Base-by-base conservation (phyloP, 139 green algal species). In the Monoraphidium neglectum region DNA sequence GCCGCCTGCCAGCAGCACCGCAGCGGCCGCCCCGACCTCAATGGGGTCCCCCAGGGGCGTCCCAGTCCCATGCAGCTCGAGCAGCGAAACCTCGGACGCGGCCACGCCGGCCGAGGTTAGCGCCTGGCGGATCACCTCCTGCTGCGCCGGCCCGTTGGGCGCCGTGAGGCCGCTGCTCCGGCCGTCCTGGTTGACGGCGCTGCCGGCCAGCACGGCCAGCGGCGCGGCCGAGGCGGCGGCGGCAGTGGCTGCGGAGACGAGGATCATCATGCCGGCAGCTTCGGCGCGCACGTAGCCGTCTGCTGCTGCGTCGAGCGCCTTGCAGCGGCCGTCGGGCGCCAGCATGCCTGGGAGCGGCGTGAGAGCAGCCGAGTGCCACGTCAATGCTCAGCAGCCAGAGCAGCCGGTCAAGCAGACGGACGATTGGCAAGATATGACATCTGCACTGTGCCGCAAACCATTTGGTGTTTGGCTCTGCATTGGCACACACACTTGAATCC, bases 251-350 rank as follows among this genome's bases (percentile, higher is more conserved):
- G 73, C 73, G 23, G 63, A 37, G 30, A 73, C 40, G 28, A 89
- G 70, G n/a, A 84, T 63, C 28, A 86, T 28, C 0, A 51, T 57
- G 40, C 77, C 80, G 3, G 77, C 76, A 23, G 40, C 86, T 77
- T 98, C 93, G n/a, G 87, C 89, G 8, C 92, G 85, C 24, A 92
- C 93, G 57, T 96, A 96, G n/a, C 93, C 94, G 70, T 97, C 92
- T 15, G 94, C 94, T 4, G 80, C 63, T 1, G 87, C 93, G 68
- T 97, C 93, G 36, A 97, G 80, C 1, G 94, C 94, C 83, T 97
- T 97, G 83, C 91, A 97, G 47, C 92, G 86, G 30, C 94, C 94
- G 21, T 95, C 93, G 1, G 68, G 35, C 0, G 89, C 81, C n/a
- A 98, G 82, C 89, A 97, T 97, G 74, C 91, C 79, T 12, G n/a